These are phyloP conservation scores for Vigna nakashimae DNA, from an alignment of 306 rosid species.

Conservation along the genomic window DNA sequence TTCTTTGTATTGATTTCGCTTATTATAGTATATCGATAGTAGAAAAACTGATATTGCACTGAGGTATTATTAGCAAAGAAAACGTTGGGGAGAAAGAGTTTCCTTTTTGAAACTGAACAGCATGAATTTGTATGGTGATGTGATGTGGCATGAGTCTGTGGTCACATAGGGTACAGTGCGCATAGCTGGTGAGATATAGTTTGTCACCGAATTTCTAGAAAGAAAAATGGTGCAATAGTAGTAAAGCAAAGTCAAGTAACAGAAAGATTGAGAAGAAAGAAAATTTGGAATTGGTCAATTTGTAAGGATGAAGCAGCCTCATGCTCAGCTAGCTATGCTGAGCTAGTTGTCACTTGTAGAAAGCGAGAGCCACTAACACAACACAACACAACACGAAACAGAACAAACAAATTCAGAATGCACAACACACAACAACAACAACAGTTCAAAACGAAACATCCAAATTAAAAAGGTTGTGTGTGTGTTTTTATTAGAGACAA, in stretches of 20 bases:
- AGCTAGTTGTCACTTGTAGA: constrained; percentile 48
- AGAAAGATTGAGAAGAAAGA: constrained; percentile 16
- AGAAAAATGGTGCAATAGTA: constrained; percentile 31
- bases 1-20: too few relatives aligned
- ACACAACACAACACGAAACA: background rate
- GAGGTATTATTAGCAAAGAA: background rate
- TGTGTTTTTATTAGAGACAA: background rate
- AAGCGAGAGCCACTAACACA: constrained; percentile 38
- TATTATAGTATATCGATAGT: too few relatives aligned
- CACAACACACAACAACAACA: too few relatives aligned
- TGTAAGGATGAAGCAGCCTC: constrained; percentile 25
- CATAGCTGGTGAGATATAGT: background rate
- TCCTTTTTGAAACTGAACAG: background rate
- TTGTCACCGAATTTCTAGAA: constrained; percentile 43
- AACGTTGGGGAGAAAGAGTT: background rate
- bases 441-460: background rate
- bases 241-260: background rate
- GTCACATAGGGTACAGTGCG: constrained; percentile 32
- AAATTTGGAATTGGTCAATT: constrained; percentile 50
- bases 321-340: constrained; percentile 24
- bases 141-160: background rate
- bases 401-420: background rate
- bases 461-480: background rate
- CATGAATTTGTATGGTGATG: background rate
- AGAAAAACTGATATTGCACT: too few relatives aligned